A percentile compares a stretch with the other conserved stretches of the same genome.
Evolutionary conservation across 768 basidiomycete species (phyloP).

Genomic region (Leccinum rimulosum): DNA sequence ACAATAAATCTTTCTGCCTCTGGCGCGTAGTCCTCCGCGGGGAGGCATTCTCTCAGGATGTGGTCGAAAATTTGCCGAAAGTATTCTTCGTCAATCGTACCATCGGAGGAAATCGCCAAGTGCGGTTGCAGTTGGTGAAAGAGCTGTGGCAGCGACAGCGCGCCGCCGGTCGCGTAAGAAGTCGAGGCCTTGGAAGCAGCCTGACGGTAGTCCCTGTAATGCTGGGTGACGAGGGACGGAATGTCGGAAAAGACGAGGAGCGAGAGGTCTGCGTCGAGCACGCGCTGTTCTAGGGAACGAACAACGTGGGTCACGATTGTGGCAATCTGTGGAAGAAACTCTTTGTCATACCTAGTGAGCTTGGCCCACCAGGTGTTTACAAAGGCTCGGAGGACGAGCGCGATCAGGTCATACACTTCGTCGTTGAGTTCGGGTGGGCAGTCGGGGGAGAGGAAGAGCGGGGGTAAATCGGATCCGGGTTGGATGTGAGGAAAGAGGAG

Average conservation of each 20-base stretch:
- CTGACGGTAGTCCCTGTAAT: slow-evolving; percentile 75
- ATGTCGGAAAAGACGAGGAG: slow-evolving; percentile 60
- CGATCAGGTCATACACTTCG: slow-evolving; percentile 66
- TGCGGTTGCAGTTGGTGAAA: slow-evolving; percentile 86
- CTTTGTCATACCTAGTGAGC: slow-evolving; percentile 79
- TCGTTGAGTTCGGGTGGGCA: slow-evolving; percentile 56
- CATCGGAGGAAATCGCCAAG: slow-evolving; percentile 69
- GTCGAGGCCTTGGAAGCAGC: slow-evolving; percentile 60
- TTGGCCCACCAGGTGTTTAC: slow-evolving; percentile 87
- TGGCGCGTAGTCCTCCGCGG: slow-evolving; percentile 74
- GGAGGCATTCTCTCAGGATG: slow-evolving; percentile 69
- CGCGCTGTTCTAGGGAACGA: slow-evolving; percentile 57
- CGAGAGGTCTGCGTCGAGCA: slow-evolving; percentile 53
- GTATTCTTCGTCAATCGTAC: slow-evolving; percentile 70
- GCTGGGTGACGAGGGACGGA: slow-evolving; percentile 68
- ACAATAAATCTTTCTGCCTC: slow-evolving; percentile 73
- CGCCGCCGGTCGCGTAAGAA: slow-evolving; percentile 69
- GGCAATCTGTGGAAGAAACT: slow-evolving; percentile 72
- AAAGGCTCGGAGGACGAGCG: slow-evolving; percentile 74
- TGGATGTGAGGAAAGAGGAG: slow-evolving; percentile 60
- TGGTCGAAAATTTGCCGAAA: slow-evolving; percentile 77
- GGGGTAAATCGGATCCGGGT: slow-evolving; percentile 45
- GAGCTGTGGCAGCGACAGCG: slow-evolving; percentile 57
- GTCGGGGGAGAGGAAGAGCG: slow-evolving; percentile 46
- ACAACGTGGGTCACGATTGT: slow-evolving; percentile 55